A percentile compares a stretch with the other conserved stretches of the same genome.
Conservation (phyloP, 2,329 filamentous ascomycete genomes). For the Geosmithia morbida region DNA sequence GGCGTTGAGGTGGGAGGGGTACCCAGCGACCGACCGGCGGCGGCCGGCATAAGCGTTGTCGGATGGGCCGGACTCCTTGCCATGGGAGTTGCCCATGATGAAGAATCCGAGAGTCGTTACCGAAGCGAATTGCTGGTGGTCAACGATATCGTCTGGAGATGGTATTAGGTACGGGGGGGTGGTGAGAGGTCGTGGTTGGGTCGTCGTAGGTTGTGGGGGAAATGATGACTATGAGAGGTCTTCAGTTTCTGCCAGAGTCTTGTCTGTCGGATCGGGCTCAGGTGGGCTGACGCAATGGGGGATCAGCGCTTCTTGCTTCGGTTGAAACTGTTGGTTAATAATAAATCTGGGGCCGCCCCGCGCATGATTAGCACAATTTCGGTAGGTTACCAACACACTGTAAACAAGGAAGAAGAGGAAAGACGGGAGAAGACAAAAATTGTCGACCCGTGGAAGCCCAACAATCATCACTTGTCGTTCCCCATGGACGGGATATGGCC, state of each 20-base stretch:
- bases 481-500: neutral
- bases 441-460: neutral
- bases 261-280: neutral
- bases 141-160: neutral
- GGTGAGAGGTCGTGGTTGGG: neutral
- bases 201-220: neutral
- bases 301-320: neutral
- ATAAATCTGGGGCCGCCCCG: neutral
- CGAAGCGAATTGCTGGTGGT: neutral
- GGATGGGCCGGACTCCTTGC: constrained; percentile 2
- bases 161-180: neutral
- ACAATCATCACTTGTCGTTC: neutral
- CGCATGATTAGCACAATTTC: neutral
- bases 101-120: neutral
- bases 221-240: neutral
- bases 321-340: neutral
- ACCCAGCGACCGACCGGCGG: constrained; percentile 1
- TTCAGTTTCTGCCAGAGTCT: neutral
- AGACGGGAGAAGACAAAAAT: neutral
- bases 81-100: constrained; percentile 2
- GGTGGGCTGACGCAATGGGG: neutral
- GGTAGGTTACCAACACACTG: neutral
- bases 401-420: neutral
- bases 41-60: constrained; percentile 1
- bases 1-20: constrained; percentile 1